These are phyloP conservation scores for Vitis labrusca DNA, from an alignment of 164 flowering plant genomes.

Conservation along the genomic window DNA sequence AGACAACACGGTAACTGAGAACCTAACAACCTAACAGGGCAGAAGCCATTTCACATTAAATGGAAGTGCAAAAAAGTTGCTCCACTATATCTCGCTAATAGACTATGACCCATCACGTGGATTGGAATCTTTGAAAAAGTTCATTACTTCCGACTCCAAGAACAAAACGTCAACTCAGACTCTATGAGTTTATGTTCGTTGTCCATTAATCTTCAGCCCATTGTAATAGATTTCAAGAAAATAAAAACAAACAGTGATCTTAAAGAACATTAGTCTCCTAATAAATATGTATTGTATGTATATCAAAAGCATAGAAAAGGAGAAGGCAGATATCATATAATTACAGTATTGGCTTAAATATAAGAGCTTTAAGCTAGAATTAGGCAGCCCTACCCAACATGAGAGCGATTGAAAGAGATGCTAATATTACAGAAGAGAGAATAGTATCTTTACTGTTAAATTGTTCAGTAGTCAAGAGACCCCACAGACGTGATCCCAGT, in stretches of 20 bases:
- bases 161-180: too few relatives aligned
- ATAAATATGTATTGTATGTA: conserved; percentile 18
- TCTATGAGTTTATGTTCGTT: neutral
- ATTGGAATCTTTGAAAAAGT: neutral
- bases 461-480: conserved; percentile 59
- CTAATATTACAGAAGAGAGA: conserved; percentile 30
- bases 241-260: conserved; percentile 6
- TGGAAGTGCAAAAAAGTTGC: neutral
- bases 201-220: neutral
- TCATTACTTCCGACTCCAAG: too few relatives aligned
- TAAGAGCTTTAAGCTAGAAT: conserved; percentile 22
- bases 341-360: conserved; percentile 38
- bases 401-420: conserved; percentile 9
- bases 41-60: neutral
- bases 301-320: conserved; percentile 13
- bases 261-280: conserved; percentile 12
- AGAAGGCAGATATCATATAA: conserved; percentile 19
- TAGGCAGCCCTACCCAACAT: conserved; percentile 17
- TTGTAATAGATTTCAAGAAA: neutral
- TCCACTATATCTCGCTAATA: neutral
- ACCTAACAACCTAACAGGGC: neutral
- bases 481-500: conserved; percentile 67
- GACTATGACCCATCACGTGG: conserved; percentile 13
- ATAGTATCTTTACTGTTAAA: conserved; percentile 11
- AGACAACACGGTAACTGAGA: too few relatives aligned